Conservation (phyloP, 495 filamentous ascomycete genomes). For the Cladorrhinum samala region DNA sequence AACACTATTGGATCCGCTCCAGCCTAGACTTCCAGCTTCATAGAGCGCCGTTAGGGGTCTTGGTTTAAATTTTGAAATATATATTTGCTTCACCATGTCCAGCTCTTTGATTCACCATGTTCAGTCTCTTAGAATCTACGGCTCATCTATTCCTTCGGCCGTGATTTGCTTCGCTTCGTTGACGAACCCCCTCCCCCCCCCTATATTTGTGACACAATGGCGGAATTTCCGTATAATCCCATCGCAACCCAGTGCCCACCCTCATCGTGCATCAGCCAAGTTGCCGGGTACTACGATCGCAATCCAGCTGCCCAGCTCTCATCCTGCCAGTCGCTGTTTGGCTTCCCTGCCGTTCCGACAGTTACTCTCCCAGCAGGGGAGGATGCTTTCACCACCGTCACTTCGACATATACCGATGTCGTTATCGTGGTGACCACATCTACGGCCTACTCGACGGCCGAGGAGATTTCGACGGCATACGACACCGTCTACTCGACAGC, state of each 20-base stretch:
- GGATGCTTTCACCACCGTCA: background rate
- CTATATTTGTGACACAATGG: too few relatives aligned
- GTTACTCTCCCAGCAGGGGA: background rate
- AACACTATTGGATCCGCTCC: too few relatives aligned
- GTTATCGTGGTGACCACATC: conserved; percentile 1
- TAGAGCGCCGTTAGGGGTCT: too few relatives aligned
- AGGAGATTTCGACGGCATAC: conserved; percentile 1
- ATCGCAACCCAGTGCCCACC: background rate
- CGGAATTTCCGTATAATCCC: background rate
- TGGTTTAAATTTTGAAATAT: too few relatives aligned
- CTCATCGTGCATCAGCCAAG: conserved; percentile 1
- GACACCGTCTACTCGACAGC: background rate
- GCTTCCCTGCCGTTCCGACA: conserved; percentile 1
- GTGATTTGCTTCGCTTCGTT: too few relatives aligned
- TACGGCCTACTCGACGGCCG: conserved; percentile 1
- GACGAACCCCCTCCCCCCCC: too few relatives aligned
- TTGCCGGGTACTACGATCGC: conserved; percentile 1
- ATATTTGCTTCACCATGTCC: too few relatives aligned
- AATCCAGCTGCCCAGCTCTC: conserved; percentile 3
- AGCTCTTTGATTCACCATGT: too few relatives aligned
- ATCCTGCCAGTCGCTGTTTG: conserved; percentile 2
- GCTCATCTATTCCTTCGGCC: too few relatives aligned
- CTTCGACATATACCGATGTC: conserved; percentile 1
- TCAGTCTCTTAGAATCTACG: too few relatives aligned
- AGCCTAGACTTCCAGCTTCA: too few relatives aligned